Evolutionary conservation across 2,329 filamentous ascomycete species (phyloP).

Genomic region (Allantophomopsis lycopodina): DNA sequence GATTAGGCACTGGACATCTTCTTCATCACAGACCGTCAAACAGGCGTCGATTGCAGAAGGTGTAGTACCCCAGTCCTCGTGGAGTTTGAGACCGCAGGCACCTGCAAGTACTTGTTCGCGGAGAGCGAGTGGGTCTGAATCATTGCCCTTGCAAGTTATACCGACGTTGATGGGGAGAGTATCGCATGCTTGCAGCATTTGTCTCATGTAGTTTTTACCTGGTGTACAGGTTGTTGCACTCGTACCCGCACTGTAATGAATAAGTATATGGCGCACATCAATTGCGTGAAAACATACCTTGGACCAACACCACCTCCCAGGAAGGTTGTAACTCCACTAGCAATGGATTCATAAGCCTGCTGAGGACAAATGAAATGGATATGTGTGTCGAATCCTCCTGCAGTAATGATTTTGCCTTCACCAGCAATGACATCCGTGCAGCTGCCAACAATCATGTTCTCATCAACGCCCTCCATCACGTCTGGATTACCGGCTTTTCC

Average conservation of each 20-base stretch:
- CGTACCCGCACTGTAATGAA: conserved; percentile 53
- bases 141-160: conserved; percentile 89
- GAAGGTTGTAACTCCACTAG: conserved; percentile 81
- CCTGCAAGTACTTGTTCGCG: conserved; percentile 73
- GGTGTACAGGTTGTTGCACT: conserved; percentile 92
- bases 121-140: conserved; percentile 55
- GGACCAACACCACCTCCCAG: conserved; percentile 85
- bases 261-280: conserved; percentile 3
- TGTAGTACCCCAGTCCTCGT: conserved; percentile 92
- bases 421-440: conserved; percentile 87
- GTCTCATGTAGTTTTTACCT: conserved; percentile 64
- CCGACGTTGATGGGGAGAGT: conserved; percentile 73
- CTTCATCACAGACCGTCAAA: conserved; percentile 72
- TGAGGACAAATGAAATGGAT: conserved; percentile 95
- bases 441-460: conserved; percentile 68
- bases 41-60: conserved; percentile 86
- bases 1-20: conserved; percentile 86
- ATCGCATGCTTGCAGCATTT: conserved; percentile 86
- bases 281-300: conserved; percentile 31
- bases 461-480: conserved; percentile 78
- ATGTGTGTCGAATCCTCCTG: conserved; percentile 79
- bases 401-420: conserved; percentile 82
- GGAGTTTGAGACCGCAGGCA: conserved; percentile 81
- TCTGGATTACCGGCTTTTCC: conserved; percentile 97
- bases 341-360: conserved; percentile 70